phyloP scores from a whole-genome alignment of 2,329 filamentous ascomycete genomes.

The Fusarium ramigenum region DNA sequence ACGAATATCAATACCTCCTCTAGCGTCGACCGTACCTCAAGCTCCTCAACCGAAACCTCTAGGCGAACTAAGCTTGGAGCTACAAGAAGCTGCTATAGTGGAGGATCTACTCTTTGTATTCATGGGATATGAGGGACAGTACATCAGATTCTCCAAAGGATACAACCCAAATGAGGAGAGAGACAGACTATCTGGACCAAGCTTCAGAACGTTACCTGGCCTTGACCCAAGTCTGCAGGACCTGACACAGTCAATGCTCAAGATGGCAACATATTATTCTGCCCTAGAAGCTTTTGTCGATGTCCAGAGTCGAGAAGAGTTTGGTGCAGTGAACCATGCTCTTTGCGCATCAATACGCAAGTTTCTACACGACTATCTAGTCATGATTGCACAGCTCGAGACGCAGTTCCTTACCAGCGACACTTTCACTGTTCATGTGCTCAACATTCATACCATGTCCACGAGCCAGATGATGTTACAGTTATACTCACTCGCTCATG shows the following conservation, averaged over 20 bases:
- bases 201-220: constrained; percentile 81
- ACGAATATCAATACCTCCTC: constrained; percentile 70
- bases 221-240: constrained; percentile 93
- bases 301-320: constrained; percentile 91
- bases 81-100: constrained; percentile 86
- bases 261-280: constrained; percentile 92
- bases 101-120: constrained; percentile 95
- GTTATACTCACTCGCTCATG: constrained; percentile 85
- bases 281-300: constrained; percentile 94
- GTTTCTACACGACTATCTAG: constrained; percentile 90
- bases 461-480: constrained; percentile 93
- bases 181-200: constrained; percentile 83
- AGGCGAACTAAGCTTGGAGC: constrained; percentile 76
- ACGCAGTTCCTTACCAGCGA: constrained; percentile 90
- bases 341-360: constrained; percentile 94
- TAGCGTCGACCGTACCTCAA: constrained; percentile 78
- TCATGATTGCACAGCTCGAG: constrained; percentile 92
- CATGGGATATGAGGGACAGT: constrained; percentile 99
- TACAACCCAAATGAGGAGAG: constrained; percentile 89
- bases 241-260: constrained; percentile 86
- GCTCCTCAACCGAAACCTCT: constrained; percentile 77
- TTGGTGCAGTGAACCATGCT: constrained; percentile 93
- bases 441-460: constrained; percentile 90
- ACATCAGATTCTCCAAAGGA: constrained; percentile 83
- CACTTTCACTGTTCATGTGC: constrained; percentile 89